Base-by-base conservation (phyloP, 176 grass and related monocot genomes). In the Eragrostis nindensis region DNA sequence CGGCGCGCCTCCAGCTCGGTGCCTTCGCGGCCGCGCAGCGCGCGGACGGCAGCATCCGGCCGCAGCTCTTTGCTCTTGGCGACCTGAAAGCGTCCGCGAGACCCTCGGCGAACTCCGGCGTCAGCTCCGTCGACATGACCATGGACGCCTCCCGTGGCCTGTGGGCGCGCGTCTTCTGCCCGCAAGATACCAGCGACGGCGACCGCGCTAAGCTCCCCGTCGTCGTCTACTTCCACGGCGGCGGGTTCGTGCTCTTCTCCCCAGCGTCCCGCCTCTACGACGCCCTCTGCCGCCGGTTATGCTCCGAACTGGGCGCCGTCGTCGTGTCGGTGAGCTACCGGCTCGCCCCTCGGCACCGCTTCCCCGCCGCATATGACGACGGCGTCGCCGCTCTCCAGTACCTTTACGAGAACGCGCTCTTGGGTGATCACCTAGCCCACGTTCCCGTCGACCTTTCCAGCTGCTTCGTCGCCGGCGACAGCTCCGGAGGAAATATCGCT, bases 281-380 rank as follows among this genome's bases (percentile, higher is more conserved):
- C 70, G 66, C 19, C 12, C 59, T 80, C 22, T 77, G 87, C 89
- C 84, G 84, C 68, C 65, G 81, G 24, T 8, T 92, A 73, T 87
- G 89, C 76, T 46, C 16, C 64, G 29, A 75, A 41, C 74, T 87
- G 19, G 38, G 14, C 42, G 84, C 68, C 25, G 71, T 80, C 57
- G 78, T 93, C 41, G 67, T 87, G 40, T 94, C 87, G 25, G 79
- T 92, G 5, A 86, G 76, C 69, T 97, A 94, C 74, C 78, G 94
- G 17, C 94, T 90, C 68, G 78, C 87, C 6, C 91, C 91, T 0
- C 85, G 86, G 78, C 89, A 97, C 82, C 82, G 75, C 14, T 74
- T 15, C 79, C 91, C 91, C 17, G 84, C 91, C 12, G 73, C 83
- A 13, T 97, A 89, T 83, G 91, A 92, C 39, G 91, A 97, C 21